A percentile compares a stretch with the other conserved stretches of the same genome.
phyloP scores from a whole-genome alignment of 257 asterid genomes.

The Rauvolfia tetraphylla region DNA sequence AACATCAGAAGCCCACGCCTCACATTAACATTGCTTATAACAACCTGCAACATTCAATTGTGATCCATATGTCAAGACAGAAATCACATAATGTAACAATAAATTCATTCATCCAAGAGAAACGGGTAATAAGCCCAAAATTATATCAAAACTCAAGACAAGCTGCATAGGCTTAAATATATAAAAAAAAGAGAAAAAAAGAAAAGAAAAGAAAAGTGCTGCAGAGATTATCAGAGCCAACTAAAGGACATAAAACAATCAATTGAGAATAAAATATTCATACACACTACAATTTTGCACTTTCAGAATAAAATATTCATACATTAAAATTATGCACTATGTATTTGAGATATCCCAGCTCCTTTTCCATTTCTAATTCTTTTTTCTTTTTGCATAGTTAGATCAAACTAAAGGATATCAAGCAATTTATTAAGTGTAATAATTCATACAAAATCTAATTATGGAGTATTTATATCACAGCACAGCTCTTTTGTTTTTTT shows the following conservation, averaged over 20 bases:
- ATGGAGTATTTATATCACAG: not conserved
- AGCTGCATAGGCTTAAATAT: not conserved
- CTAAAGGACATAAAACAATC: not conserved
- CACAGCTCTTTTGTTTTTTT: no score
- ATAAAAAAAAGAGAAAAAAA: no score
- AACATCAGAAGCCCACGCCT: constrained; percentile 84
- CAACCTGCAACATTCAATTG: constrained; percentile 47
- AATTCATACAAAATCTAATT: not conserved
- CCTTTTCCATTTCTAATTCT: not conserved
- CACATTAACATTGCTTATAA: constrained; percentile 66
- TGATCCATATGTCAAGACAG: constrained; percentile 3
- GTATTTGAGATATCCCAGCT: not conserved
- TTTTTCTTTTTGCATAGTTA: not conserved
- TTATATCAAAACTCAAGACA: not conserved
- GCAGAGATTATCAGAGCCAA: not conserved
- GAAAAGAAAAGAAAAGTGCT: no score
- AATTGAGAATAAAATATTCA: not conserved
- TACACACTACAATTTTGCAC: not conserved
- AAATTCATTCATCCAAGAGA: not conserved
- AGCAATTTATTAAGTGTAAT: not conserved
- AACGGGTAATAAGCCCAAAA: not conserved
- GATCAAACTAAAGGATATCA: not conserved
- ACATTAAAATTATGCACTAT: not conserved
- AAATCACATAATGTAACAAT: not conserved
- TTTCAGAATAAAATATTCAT: not conserved